Evolutionary conservation across 2,329 filamentous ascomycete species (phyloP).

Genomic region (Trichoderma brevicompactum): DNA sequence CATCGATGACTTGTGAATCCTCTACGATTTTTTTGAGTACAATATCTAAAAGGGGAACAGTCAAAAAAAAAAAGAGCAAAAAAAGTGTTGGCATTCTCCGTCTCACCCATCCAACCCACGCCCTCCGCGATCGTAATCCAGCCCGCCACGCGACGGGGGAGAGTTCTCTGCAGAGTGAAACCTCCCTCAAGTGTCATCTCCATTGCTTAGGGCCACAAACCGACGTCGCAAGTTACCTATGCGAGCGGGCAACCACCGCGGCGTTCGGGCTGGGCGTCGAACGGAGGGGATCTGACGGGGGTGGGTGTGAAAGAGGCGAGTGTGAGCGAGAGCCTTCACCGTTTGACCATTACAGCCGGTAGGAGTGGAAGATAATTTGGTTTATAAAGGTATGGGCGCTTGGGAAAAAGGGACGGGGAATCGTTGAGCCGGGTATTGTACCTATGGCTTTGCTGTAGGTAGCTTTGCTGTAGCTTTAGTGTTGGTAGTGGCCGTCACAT

Average conservation of each 20-base stretch:
- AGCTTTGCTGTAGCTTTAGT: background rate
- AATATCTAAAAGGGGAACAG: too few species aligned
- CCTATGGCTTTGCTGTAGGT: background rate
- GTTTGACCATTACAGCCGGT: constrained; percentile 67
- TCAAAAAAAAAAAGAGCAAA: constrained; percentile 37
- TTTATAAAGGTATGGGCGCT: constrained; percentile 34
- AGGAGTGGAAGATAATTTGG: constrained; percentile 7
- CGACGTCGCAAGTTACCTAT: constrained; percentile 68
- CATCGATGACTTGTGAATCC: too few species aligned
- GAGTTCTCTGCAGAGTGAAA: constrained; percentile 72
- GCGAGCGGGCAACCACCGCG: constrained; percentile 68
- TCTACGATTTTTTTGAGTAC: background rate
- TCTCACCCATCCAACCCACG: constrained; percentile 61
- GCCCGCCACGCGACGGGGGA: constrained; percentile 72
- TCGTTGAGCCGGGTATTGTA: background rate
- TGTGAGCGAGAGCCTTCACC: constrained; percentile 61
- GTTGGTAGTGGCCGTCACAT: background rate
- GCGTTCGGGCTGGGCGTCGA: constrained; percentile 70
- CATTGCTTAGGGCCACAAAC: constrained; percentile 68
- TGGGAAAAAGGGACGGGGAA: background rate
- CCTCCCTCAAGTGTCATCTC: constrained; percentile 72
- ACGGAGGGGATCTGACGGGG: constrained; percentile 59
- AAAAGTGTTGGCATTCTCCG: constrained; percentile 57
- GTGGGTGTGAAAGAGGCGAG: constrained; percentile 55
- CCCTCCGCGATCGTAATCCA: constrained; percentile 69